Conservation (phyloP, 192 early-diverging fungal species). For the Chytriomyces confervae region DNA sequence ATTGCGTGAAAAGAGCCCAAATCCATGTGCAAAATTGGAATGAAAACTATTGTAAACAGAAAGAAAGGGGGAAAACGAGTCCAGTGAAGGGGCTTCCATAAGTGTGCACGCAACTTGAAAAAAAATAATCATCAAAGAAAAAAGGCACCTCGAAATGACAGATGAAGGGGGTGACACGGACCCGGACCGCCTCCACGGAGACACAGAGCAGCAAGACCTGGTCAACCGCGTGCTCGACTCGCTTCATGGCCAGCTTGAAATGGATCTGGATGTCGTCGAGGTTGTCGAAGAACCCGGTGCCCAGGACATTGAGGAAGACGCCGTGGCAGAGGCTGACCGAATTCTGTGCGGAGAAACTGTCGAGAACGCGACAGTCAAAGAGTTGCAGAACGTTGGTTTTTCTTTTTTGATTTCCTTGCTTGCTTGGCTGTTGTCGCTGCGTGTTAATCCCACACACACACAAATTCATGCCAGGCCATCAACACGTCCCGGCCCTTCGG, state of each 20-base stretch:
- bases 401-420: not conserved
- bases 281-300: conserved; percentile 14
- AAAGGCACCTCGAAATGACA: too few species aligned
- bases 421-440: not conserved
- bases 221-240: not conserved
- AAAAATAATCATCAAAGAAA: too few species aligned
- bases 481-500: conserved; percentile 85
- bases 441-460: not conserved
- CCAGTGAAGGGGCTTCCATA: too few species aligned
- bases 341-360: conserved; percentile 19
- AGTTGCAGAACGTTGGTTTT: conserved; percentile 47
- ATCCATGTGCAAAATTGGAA: too few species aligned
- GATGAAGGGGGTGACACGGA: not conserved
- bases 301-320: conserved; percentile 23
- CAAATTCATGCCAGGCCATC: conserved; percentile 41
- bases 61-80: too few species aligned
- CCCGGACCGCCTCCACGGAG: not conserved
- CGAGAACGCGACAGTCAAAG: conserved; percentile 35
- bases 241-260: not conserved
- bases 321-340: conserved; percentile 28
- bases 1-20: too few species aligned
- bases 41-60: too few species aligned
- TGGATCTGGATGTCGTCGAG: conserved; percentile 10
- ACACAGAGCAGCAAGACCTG: not conserved
- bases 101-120: too few species aligned